Evolutionary conservation across 495 filamentous ascomycete species (phyloP).

Genomic region (Bacidia gigantensis): DNA sequence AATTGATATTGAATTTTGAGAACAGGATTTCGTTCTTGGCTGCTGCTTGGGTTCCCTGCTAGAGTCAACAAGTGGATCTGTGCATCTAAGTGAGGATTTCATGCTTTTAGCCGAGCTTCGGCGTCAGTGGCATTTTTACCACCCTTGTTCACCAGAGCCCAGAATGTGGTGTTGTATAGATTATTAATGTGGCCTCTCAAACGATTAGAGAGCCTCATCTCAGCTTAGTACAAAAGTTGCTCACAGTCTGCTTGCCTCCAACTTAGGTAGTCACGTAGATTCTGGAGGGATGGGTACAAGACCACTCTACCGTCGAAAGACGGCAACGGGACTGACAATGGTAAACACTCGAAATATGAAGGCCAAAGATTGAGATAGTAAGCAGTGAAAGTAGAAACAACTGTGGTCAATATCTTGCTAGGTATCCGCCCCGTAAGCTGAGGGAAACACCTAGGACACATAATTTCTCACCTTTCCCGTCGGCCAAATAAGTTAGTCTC

Average conservation of each 20-base stretch:
- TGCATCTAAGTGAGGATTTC: too few species aligned
- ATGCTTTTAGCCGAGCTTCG: slow-evolving; percentile 60
- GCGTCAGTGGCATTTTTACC: slow-evolving; percentile 63
- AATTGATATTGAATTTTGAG: slow-evolving; percentile 79
- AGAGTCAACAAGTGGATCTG: not conserved
- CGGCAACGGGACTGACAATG: slow-evolving; percentile 61
- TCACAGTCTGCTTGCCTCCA: slow-evolving; percentile 95
- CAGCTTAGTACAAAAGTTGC: too few species aligned
- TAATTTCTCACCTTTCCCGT: slow-evolving; percentile 67
- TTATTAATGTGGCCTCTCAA: slow-evolving; percentile 99
- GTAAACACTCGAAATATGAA: slow-evolving; percentile 51
- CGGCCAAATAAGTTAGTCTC: slow-evolving; percentile 71
- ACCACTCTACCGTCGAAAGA: slow-evolving; percentile 89
- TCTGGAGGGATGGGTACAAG: slow-evolving; percentile 62
- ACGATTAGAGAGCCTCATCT: too few species aligned
- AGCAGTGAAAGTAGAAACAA: slow-evolving; percentile 86
- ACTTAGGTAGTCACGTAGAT: slow-evolving; percentile 85
- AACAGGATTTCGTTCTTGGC: slow-evolving; percentile 97
- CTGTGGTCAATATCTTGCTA: slow-evolving; percentile 79
- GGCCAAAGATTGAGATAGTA: slow-evolving; percentile 78
- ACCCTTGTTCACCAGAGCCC: slow-evolving; percentile 68
- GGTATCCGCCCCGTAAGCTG: not conserved
- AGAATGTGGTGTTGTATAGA: slow-evolving; percentile 94
- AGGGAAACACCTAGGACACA: not conserved
- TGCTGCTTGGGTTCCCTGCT: slow-evolving; percentile 60